Percentiles rank a stretch among this genome's conserved stretches.
These are phyloP conservation scores for Didymella pomorum DNA, from an alignment of 2,329 filamentous ascomycete species.

Conservation along the genomic window DNA sequence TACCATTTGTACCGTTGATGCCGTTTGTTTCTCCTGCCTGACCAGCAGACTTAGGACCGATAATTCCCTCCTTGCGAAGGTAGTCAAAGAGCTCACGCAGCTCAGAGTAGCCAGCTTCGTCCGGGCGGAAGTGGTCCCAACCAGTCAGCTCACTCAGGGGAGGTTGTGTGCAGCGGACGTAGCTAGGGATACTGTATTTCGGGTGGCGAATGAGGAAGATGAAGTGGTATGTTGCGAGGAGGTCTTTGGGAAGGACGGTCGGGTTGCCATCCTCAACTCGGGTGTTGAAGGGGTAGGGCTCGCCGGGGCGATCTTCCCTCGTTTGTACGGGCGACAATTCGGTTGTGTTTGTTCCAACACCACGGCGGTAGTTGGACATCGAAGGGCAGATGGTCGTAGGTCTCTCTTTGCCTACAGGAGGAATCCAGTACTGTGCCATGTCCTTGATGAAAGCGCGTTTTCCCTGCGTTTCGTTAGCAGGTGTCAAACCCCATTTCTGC, in stretches of 20 bases:
- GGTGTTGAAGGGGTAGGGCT: conserved; percentile 67
- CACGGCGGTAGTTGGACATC: conserved; percentile 66
- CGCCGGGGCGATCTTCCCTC: conserved; percentile 33
- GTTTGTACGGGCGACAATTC: conserved; percentile 47
- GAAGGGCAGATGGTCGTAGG: conserved; percentile 78
- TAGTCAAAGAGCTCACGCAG: conserved; percentile 88
- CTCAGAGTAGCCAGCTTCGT: conserved; percentile 90
- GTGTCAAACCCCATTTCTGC: background rate
- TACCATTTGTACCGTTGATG: conserved; percentile 42
- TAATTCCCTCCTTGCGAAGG: conserved; percentile 70
- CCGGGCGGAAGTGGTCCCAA: conserved; percentile 85
- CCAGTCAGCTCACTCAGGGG: conserved; percentile 83
- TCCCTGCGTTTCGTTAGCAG: conserved; percentile 62
- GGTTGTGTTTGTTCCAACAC: conserved; percentile 63
- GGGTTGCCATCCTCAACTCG: conserved; percentile 75
- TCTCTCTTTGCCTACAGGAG: conserved; percentile 67
- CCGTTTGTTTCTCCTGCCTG: conserved; percentile 45
- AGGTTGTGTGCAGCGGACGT: conserved; percentile 91
- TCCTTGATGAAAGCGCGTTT: conserved; percentile 98
- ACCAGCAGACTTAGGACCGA: conserved; percentile 73
- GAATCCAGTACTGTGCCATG: conserved; percentile 90
- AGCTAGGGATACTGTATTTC: conserved; percentile 88
- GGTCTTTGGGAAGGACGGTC: conserved; percentile 78
- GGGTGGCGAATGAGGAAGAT: conserved; percentile 97
- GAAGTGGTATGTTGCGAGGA: conserved; percentile 86